Base-by-base conservation (phyloP, 164 flowering plant species). In the Annona squamosa region DNA sequence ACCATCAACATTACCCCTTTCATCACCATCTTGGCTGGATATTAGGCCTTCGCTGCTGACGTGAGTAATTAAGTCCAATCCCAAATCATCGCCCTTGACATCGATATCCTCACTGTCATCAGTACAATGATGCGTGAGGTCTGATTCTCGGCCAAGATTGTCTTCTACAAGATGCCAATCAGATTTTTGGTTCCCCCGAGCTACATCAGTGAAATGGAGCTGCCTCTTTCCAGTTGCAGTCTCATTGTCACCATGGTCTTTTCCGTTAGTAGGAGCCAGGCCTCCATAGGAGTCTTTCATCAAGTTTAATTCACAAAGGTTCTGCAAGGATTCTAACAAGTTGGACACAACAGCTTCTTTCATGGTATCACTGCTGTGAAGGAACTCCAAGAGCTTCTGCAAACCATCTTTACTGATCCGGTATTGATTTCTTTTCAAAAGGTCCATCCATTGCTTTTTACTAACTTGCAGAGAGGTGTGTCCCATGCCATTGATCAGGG, bases 371-470 rank as follows among this genome's bases (percentile, higher is more conserved):
- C 80, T 78, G 44, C 69, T 62, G 45, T 63, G 5, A 18, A 90
- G 82, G 19, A 68, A 68, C 46, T 84, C 81, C 73, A 81, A 78
- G 48, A 91, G 81, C n/a, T 81, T 79, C 72, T 67, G 73, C 73
- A 91, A 74, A 65, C 69, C 68, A 17, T 76, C 84, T 73, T 17
- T 63, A 64, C 76, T 70, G 18, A 92, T 74, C 72, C 86, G 83
- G 59, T 84, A 86, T 67, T 6, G 41, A 52, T 86, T 84, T 63
- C 72, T 72, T 74, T 70, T 75, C 57, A 91, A 86, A 71, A 89
- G 71, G 56, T 86, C 84, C 3, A 77, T 89, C 99, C 98, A 95
- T 79, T 92, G 88, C 72, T 76, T 80, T 80, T 90, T 88, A 76
- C 81, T 82, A 48, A 92, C 78, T 81, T 84, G 89, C 69, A 88